phyloP scores from a whole-genome alignment of 176 grass and related monocot genomes.

The Zizania latifolia region DNA sequence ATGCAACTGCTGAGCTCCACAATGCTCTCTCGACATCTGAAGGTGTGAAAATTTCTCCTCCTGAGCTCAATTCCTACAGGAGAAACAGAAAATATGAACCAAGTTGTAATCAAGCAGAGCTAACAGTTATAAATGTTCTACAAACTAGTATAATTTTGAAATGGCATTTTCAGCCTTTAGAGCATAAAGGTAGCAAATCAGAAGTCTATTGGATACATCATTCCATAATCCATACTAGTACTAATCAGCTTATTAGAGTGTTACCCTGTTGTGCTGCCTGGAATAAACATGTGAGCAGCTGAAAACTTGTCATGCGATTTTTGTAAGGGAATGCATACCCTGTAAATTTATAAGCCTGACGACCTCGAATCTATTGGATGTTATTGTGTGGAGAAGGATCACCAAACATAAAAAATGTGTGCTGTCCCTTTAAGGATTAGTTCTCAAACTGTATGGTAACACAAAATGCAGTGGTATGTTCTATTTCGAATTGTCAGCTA shows the following conservation, averaged over 20 bases:
- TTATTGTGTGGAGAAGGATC: not conserved
- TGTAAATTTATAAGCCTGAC: not conserved
- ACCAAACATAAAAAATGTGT: not conserved
- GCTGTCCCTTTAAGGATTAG: not conserved
- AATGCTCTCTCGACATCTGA: conserved; percentile 64
- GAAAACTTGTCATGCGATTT: not conserved
- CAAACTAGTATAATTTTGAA: not conserved
- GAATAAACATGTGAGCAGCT: not conserved
- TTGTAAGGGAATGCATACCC: not conserved
- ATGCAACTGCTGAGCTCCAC: conserved; percentile 66
- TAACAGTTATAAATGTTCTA: not conserved
- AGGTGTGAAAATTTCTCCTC: conserved; percentile 58
- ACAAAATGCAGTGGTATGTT: not conserved
- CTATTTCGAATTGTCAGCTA: not conserved
- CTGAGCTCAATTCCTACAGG: conserved; percentile 63
- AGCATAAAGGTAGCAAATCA: not conserved
- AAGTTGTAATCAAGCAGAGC: not conserved
- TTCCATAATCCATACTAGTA: not conserved
- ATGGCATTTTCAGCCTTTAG: not conserved
- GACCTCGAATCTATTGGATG: not conserved
- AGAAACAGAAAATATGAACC: conserved; percentile 10
- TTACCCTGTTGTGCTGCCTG: not conserved
- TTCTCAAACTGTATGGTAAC: not conserved
- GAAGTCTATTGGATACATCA: not conserved
- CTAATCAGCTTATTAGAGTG: not conserved